Evolutionary conservation across 2,329 filamentous ascomycete species (phyloP).

Genomic region (Aspergillus neoniger): DNA sequence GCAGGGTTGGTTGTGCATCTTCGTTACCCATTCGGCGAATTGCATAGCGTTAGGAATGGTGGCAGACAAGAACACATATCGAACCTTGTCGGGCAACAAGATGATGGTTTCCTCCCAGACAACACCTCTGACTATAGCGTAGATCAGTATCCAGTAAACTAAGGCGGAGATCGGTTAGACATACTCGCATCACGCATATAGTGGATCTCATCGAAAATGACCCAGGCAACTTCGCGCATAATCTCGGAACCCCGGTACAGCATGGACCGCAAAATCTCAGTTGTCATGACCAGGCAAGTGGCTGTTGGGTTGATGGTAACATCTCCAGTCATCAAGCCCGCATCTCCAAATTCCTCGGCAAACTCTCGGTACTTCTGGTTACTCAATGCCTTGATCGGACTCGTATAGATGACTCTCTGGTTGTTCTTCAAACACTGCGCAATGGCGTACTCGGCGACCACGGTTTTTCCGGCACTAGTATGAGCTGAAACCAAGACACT

Average conservation of each 20-base stretch:
- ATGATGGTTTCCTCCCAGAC: conserved; percentile 99
- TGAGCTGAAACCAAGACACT: conserved; percentile 96
- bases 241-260: conserved; percentile 97
- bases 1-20: conserved; percentile 95
- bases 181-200: conserved; percentile 87
- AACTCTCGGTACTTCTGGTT: conserved; percentile 99
- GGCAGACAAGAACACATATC: conserved; percentile 96
- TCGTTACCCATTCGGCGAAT: conserved; percentile 98
- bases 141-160: conserved; percentile 18
- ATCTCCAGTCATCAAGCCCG: conserved; percentile 97
- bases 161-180: conserved; percentile 10
- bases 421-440: conserved; percentile 96
- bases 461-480: conserved; percentile 96
- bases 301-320: conserved; percentile 99
- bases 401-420: conserved; percentile 98
- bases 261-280: conserved; percentile 98
- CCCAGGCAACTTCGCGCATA: conserved; percentile 99
- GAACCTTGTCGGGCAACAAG: conserved; percentile 93
- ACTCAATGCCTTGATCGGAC: conserved; percentile 96
- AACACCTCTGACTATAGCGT: conserved; percentile 69
- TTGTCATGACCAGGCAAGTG: conserved; percentile 98
- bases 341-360: conserved; percentile 90
- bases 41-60: conserved; percentile 99
- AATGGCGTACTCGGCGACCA: conserved; percentile 97
- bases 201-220: conserved; percentile 97